Evolutionary conservation across 257 asterid genomes (phyloP).

Genomic region (Cynanchum wilfordii): DNA sequence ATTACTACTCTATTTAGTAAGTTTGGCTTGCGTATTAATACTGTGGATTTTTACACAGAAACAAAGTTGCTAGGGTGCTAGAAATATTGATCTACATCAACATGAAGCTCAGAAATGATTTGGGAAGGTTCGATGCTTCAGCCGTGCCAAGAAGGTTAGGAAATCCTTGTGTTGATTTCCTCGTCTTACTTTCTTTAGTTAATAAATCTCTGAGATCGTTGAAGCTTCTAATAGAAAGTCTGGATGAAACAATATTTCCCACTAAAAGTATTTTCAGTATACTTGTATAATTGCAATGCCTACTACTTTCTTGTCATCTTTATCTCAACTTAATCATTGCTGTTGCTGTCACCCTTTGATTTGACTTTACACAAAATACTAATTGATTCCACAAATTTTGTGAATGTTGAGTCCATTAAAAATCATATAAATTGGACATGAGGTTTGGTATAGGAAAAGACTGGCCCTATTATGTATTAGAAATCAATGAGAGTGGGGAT

Average conservation of each 20-base stretch:
- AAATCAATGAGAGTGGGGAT: neutral
- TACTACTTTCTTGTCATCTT: neutral
- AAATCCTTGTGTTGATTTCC: neutral
- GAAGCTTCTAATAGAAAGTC: neutral
- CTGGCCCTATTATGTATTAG: neutral
- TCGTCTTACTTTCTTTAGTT: neutral
- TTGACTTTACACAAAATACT: neutral
- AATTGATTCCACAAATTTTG: neutral
- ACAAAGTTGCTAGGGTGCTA: constrained; percentile 4
- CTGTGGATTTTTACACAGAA: constrained; percentile 8
- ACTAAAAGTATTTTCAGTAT: neutral
- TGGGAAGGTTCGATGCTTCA: neutral
- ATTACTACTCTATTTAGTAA: neutral
- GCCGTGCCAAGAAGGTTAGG: neutral
- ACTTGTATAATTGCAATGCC: neutral
- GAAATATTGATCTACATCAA: neutral
- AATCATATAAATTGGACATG: neutral
- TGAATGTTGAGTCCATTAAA: neutral
- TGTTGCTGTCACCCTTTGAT: neutral
- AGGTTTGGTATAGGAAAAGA: neutral
- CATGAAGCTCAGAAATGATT: neutral
- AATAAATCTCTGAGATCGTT: too few relatives aligned
- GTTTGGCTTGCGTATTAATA: too few relatives aligned
- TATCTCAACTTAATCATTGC: neutral
- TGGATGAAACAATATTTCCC: neutral